Evolutionary conservation across 305 asterid genomes (phyloP), one percentile per base, ranked within the genome.

Genomic region (Galium porrigens): DNA sequence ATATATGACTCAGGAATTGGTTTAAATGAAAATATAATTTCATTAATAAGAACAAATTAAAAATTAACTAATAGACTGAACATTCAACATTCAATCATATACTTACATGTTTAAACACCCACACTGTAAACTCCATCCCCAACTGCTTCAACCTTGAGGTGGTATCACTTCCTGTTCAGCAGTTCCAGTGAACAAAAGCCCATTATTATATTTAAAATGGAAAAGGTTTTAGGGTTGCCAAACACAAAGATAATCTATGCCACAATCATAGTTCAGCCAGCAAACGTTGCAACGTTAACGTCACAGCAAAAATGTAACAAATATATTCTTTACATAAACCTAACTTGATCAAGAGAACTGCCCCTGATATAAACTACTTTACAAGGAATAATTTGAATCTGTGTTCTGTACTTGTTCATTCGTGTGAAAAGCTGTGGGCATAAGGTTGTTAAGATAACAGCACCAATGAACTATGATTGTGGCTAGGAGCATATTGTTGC

Each of bases 71-170:
- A 14, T 10, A 62, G 30, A 51, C 18, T 18, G 54, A 61, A 49
- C 49, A 10, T 44, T 58, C 6, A 32, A 48, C 64, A 67, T 65
- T 57, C 14, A 56, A 68, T 22, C 54, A 66, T 66, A 65, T 20
- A 69, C 96, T 84, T 79, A 92, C 99, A 82, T 92, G 96, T 82
- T 92, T 92, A 81, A 92, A 92, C 79, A 92, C 99, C 99, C 99
- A 92, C 49, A 92, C 96, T 59, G 94, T 79, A 72, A 92, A 92
- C 88, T 92, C 99, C 99, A 92, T 89, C 56, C 99, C 96, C 82
- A 82, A 72, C 77, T 92, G 99, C 84, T 84, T 92, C 84, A 89
- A 79, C 88, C 95, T 89, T 82, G 96, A 80, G 57, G 95, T 80
- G 63, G 99, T 78, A 75, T 87, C 91, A 68, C 18, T 71, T 77